These are phyloP conservation scores for Pseudogymnoascus sp. DNA, from an alignment of 2,329 filamentous ascomycete genomes.

Conservation along the genomic window DNA sequence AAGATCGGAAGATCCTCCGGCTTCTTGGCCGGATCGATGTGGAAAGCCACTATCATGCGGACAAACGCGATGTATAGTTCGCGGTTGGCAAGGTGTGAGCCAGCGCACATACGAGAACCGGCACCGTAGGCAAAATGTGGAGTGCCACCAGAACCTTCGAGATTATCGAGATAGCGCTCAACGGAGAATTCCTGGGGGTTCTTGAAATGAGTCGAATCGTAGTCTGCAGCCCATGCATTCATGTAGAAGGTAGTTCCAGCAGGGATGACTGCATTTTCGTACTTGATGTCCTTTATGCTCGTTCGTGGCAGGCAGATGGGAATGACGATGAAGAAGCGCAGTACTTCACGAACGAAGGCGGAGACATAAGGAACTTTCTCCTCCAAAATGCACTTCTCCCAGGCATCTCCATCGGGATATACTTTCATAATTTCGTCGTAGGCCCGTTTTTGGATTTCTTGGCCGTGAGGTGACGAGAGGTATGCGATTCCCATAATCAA, in stretches of 20 bases:
- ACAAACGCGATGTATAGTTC: slow-evolving; percentile 55
- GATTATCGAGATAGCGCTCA: slow-evolving; percentile 57
- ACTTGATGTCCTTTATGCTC: slow-evolving; percentile 65
- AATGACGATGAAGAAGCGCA: slow-evolving; percentile 74
- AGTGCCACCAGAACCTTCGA: slow-evolving; percentile 42
- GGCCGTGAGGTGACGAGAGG: slow-evolving; percentile 59
- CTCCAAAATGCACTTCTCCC: slow-evolving; percentile 63
- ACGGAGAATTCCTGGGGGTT: slow-evolving; percentile 57
- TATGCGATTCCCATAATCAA: slow-evolving; percentile 74
- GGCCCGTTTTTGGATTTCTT: slow-evolving; percentile 62
- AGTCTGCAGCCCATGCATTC: slow-evolving; percentile 71
- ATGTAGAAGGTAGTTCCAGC: slow-evolving; percentile 75
- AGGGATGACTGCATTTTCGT: slow-evolving; percentile 60
- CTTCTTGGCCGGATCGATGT: slow-evolving; percentile 42
- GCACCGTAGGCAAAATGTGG: slow-evolving; percentile 57
- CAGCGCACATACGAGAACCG: slow-evolving; percentile 56
- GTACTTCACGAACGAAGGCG: slow-evolving; percentile 68
- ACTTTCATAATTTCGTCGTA: slow-evolving; percentile 62
- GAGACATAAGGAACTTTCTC: slow-evolving; percentile 73
- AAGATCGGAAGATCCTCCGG: slow-evolving; percentile 43
- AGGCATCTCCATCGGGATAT: slow-evolving; percentile 69
- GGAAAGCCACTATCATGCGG: slow-evolving; percentile 51
- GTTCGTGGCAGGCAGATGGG: slow-evolving; percentile 69
- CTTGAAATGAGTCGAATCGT: slow-evolving; percentile 62
- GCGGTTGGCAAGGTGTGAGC: slow-evolving; percentile 55